Percentiles rank a stretch among this genome's conserved stretches.
Conservation (phyloP, 2,329 filamentous ascomycete species). For the Arthrobotrys conoides region DNA sequence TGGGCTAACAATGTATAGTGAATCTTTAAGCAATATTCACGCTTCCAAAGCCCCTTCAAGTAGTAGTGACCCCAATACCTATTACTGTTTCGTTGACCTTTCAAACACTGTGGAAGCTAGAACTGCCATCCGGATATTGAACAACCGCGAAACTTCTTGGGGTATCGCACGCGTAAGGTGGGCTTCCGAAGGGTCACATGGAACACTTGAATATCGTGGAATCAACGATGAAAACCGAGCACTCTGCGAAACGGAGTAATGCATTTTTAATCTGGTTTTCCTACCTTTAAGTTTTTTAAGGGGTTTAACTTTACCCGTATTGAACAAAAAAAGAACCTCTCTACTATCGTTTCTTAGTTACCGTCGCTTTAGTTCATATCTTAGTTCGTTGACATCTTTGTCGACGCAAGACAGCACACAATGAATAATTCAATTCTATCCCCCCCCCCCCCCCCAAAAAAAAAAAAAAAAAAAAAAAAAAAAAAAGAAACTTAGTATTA, state of each 20-base stretch:
- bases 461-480: too few relatives aligned
- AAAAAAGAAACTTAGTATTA: too few relatives aligned
- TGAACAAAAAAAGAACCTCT: not conserved
- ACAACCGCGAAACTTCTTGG: constrained; percentile 51
- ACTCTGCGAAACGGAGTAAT: not conserved
- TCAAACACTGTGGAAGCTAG: constrained; percentile 28
- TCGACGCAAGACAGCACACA: not conserved
- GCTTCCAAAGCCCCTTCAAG: not conserved
- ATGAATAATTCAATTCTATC: not conserved
- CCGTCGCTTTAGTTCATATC: not conserved
- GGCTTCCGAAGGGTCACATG: constrained; percentile 28
- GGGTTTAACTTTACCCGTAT: not conserved
- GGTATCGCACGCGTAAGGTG: constrained; percentile 44
- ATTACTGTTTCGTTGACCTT: constrained; percentile 51
- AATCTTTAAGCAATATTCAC: constrained; percentile 33
- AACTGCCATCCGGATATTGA: constrained; percentile 44
- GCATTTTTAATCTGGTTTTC: too few relatives aligned
- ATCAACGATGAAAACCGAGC: not conserved
- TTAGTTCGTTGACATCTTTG: not conserved
- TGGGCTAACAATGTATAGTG: constrained; percentile 17
- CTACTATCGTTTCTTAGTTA: not conserved
- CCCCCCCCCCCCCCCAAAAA: too few relatives aligned
- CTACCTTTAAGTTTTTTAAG: not conserved
- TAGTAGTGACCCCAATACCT: not conserved
- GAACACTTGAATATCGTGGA: constrained; percentile 39